A percentile compares a stretch with the other conserved stretches of the same genome.
phyloP scores from a whole-genome alignment of 2,329 filamentous ascomycete species.

The Didymella lethalis region DNA sequence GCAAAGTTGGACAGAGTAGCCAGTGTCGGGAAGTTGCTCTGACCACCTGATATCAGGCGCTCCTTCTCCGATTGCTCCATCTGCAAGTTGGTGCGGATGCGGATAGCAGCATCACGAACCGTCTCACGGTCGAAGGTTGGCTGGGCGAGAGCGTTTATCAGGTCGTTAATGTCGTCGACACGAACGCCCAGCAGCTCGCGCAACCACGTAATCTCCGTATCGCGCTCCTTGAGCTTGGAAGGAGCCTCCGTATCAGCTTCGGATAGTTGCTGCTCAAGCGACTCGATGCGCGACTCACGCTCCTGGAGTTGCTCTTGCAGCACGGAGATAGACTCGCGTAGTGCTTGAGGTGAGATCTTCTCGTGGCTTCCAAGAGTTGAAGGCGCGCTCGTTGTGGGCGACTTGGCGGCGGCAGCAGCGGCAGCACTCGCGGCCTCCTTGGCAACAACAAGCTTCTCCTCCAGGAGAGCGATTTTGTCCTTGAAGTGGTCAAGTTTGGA shows the following conservation, averaged over 20 bases:
- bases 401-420: constrained; percentile 69
- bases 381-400: constrained; percentile 53
- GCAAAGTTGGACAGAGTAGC: constrained; percentile 79
- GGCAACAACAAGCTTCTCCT: constrained; percentile 90
- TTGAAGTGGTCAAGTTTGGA: constrained; percentile 86
- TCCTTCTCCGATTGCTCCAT: constrained; percentile 98
- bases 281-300: constrained; percentile 88
- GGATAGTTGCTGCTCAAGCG: constrained; percentile 75
- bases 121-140: constrained; percentile 78
- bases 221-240: constrained; percentile 84
- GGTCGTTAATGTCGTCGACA: constrained; percentile 89
- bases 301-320: constrained; percentile 96
- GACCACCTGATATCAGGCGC: constrained; percentile 73
- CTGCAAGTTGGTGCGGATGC: constrained; percentile 90
- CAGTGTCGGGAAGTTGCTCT: constrained; percentile 72
- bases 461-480: constrained; percentile 82
- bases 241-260: constrained; percentile 78
- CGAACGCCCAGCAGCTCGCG: constrained; percentile 91
- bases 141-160: constrained; percentile 79
- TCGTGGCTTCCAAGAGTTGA: constrained; percentile 65
- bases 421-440: constrained; percentile 87
- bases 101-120: constrained; percentile 89
- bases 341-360: constrained; percentile 91
- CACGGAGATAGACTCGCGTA: constrained; percentile 95
- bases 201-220: constrained; percentile 94